A percentile compares a stretch with the other conserved stretches of the same genome.
These are phyloP conservation scores for Coemansia sp. DNA, from an alignment of 192 early-diverging fungal genomes.

Conservation along the genomic window DNA sequence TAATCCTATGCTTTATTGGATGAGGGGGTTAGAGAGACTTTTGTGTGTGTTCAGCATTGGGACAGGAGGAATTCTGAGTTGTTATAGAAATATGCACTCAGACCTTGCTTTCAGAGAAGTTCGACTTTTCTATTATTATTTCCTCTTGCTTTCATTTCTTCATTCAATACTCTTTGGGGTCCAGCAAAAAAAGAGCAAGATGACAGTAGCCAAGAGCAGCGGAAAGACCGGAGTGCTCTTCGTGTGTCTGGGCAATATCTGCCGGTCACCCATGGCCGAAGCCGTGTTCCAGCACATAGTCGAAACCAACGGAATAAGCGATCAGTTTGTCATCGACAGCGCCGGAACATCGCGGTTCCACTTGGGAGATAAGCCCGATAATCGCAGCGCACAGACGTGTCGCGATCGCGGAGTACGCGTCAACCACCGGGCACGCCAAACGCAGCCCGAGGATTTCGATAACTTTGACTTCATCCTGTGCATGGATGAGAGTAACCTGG, in stretches of 20 bases:
- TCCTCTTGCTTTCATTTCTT: neutral
- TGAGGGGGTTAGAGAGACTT: no score
- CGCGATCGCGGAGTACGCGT: slow-evolving; percentile 70
- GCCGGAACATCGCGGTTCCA: slow-evolving; percentile 86
- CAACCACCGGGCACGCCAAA: slow-evolving; percentile 71
- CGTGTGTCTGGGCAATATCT: slow-evolving; percentile 80
- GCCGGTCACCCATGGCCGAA: slow-evolving; percentile 91
- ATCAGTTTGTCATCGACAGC: slow-evolving; percentile 76
- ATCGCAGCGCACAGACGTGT: slow-evolving; percentile 68
- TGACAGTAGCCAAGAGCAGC: neutral
- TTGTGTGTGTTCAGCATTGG: no score
- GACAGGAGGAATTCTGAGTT: no score
- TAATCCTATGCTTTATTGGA: no score
- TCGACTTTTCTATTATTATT: neutral
- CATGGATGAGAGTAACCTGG: slow-evolving; percentile 85
- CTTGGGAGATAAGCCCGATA: slow-evolving; percentile 70
- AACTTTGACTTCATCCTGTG: slow-evolving; percentile 86
- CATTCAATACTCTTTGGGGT: no score
- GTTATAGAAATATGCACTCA: no score
- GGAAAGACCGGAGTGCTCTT: slow-evolving; percentile 53
- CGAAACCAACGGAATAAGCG: slow-evolving; percentile 56
- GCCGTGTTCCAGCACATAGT: slow-evolving; percentile 84
- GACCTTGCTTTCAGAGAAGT: no score
- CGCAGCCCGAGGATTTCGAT: slow-evolving; percentile 62
- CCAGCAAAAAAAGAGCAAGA: no score